A percentile compares a stretch with the other conserved stretches of the same genome.
Conservation (phyloP, 2,329 filamentous ascomycete genomes). For the Colletotrichum incanum region DNA sequence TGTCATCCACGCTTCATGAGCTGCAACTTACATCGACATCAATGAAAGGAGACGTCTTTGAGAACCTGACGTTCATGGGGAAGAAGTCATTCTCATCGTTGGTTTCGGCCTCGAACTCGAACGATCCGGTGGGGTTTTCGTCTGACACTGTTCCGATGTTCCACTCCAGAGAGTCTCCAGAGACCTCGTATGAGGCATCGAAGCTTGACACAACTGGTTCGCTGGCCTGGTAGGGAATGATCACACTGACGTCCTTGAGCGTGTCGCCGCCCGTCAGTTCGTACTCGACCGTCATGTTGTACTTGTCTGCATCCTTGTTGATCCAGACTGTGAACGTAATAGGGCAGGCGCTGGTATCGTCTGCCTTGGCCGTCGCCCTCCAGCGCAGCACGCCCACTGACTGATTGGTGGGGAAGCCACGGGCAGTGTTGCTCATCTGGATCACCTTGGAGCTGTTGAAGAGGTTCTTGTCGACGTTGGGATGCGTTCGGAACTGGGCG, state of each 20-base stretch:
- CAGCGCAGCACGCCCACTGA: conserved; percentile 93
- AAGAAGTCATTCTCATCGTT: conserved; percentile 96
- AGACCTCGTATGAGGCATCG: conserved; percentile 94
- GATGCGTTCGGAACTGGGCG: conserved; percentile 94
- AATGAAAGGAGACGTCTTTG: conserved; percentile 87
- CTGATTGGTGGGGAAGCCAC: conserved; percentile 95
- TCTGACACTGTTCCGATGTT: conserved; percentile 89
- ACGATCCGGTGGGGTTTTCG: conserved; percentile 86
- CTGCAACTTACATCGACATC: conserved; percentile 87
- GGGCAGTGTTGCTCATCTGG: conserved; percentile 89
- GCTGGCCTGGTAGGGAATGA: conserved; percentile 87
- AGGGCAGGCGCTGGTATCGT: conserved; percentile 85
- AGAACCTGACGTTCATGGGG: conserved; percentile 94
- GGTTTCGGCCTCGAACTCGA: conserved; percentile 94
- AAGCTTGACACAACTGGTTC: conserved; percentile 94
- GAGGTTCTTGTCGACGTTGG: conserved; percentile 91
- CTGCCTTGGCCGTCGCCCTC: conserved; percentile 86
- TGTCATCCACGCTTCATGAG: neutral
- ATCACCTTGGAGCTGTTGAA: conserved; percentile 89
- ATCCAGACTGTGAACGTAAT: conserved; percentile 99
- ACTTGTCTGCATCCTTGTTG: conserved; percentile 87
- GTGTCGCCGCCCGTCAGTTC: conserved; percentile 87
- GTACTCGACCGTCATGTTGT: conserved; percentile 95
- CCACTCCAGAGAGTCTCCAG: conserved; percentile 95
- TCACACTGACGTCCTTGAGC: conserved; percentile 87